Conservation (phyloP, 441 rosid genomes). For the Syzygium malaccense region DNA sequence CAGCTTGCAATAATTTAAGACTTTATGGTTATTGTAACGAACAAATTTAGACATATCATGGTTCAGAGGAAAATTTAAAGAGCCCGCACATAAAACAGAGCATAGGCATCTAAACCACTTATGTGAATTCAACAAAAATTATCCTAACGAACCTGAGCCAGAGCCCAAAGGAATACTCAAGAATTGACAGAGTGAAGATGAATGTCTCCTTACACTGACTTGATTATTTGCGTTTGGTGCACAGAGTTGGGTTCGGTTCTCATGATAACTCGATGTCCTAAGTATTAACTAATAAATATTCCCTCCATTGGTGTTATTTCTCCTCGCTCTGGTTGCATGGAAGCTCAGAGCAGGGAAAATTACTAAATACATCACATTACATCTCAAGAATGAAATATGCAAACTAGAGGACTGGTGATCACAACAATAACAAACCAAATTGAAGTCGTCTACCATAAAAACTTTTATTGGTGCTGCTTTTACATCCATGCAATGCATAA, state of each 20-base stretch:
- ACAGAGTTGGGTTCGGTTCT: neutral
- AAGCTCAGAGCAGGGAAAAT: neutral
- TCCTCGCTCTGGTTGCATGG: neutral
- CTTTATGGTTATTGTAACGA: neutral
- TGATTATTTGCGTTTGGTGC: neutral
- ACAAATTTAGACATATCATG: neutral
- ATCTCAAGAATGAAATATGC: neutral
- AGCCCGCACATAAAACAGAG: neutral
- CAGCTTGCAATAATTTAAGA: neutral
- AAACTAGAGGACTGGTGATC: too few relatives aligned
- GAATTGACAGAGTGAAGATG: neutral
- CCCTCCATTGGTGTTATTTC: neutral
- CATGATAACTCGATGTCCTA: neutral
- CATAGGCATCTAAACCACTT: neutral
- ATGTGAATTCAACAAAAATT: neutral
- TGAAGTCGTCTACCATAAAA: neutral
- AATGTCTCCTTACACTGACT: neutral
- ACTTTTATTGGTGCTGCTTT: neutral
- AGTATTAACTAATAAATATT: neutral
- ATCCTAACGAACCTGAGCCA: neutral
- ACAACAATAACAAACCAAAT: neutral
- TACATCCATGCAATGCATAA: neutral
- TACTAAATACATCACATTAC: neutral
- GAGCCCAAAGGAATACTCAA: neutral
- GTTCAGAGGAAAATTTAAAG: neutral